Base-by-base conservation (phyloP, 2,329 filamentous ascomycete genomes). In the Fusarium proliferatum region DNA sequence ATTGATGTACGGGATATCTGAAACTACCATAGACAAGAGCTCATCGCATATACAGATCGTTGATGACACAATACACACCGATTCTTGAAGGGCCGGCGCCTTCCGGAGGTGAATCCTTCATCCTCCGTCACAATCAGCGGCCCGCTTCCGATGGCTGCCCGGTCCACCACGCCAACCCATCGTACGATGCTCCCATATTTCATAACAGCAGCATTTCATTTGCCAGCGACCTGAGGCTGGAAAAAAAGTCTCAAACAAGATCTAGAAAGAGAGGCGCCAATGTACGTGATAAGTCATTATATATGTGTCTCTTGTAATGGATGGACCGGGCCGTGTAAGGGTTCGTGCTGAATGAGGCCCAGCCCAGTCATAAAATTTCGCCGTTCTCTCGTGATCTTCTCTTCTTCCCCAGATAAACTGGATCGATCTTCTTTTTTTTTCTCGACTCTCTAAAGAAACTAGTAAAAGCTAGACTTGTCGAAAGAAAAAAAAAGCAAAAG, bases 121-220 rank as follows among this genome's bases (percentile, higher is more conserved):
- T 41, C 56, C 62, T 61, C 52, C 59, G 66, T 72, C 49, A 53
- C 64, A 61, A 71, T 49, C 64, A 66, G 58, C 76, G 73, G 76
- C 66, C 74, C 76, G 76, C 71, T 77, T 76, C 76, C 65, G 73
- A 71, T 78, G 76, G 57, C 65, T 69, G 73, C 26, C 59, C 71
- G 71, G 65, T 59, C 76, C 76, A 77, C 76, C 74, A 68, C 53
- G 60, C 74, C 72, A 77, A 72, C 62, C 49, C 61, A 78, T 78
- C 76, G 74, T 78, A 78, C 76, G 76, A 78, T 78, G 56, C 42
- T 56, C 55, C 56, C 46, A 30, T n/a, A 38, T 52, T 55, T 55
- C 51, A 41, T 30, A 30, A 41, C 66, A 58, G 6, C 36, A 48
- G 33, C 58, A 33, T 30, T 36, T 51, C 30, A 34, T 45, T 48